These are phyloP conservation scores for Anisodus tanguticus DNA, from an alignment of 257 asterid species.

Conservation along the genomic window DNA sequence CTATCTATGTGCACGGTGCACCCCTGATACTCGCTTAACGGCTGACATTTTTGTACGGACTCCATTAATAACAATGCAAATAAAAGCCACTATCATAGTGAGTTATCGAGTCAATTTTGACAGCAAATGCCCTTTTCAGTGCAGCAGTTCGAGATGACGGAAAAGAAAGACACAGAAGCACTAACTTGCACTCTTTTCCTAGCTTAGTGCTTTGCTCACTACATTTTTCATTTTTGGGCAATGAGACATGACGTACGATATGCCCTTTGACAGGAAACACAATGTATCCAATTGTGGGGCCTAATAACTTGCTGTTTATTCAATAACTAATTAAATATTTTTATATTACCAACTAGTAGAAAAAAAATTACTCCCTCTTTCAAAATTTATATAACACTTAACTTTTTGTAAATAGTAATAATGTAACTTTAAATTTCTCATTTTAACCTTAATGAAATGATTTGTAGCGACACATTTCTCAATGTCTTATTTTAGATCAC, in stretches of 20 bases:
- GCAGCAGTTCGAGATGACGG: neutral
- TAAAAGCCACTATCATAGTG: neutral
- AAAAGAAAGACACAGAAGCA: neutral
- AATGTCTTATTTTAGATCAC: no score
- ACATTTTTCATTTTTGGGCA: no score
- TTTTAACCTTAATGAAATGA: no score
- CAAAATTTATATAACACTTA: no score
- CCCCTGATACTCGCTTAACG: no score
- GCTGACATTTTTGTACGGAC: neutral
- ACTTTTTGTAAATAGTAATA: no score
- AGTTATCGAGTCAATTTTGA: neutral
- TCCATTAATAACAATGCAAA: neutral
- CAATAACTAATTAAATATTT: no score
- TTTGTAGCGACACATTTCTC: no score
- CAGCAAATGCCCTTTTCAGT: neutral
- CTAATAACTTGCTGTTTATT: neutral
- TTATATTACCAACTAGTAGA: no score
- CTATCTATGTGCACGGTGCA: no score
- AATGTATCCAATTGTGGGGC: neutral
- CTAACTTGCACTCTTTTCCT: slow-evolving; percentile 23
- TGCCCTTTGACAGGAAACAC: slow-evolving; percentile 18
- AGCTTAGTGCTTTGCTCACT: slow-evolving; percentile 14
- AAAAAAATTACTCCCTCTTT: no score
- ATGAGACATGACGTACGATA: neutral
- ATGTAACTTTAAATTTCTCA: no score